A percentile compares a stretch with the other conserved stretches of the same genome.
Evolutionary conservation across 2,329 filamentous ascomycete genomes (phyloP).

Genomic region (Claviceps maximensis): DNA sequence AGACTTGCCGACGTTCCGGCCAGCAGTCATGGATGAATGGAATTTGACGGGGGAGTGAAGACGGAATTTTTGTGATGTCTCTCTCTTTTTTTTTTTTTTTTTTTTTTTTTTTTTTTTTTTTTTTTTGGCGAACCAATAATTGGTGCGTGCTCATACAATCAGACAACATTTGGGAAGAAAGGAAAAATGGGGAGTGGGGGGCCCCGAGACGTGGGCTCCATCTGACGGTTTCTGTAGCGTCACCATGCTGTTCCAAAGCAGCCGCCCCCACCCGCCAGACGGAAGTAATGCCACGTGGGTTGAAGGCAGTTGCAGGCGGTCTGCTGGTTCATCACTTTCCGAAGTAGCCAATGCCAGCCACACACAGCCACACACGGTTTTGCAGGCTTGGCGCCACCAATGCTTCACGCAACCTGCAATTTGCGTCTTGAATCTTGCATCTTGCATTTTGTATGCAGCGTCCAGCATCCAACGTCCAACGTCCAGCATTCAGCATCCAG

Average conservation of each 20-base stretch:
- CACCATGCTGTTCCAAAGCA: constrained; percentile 1
- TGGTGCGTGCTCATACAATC: neutral
- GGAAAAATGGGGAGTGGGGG: neutral
- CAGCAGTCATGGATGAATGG: neutral
- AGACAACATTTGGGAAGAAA: neutral
- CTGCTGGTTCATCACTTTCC: neutral
- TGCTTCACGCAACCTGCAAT: neutral
- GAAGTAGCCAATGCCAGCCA: no score
- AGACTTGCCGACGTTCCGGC: neutral
- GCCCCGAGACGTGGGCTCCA: neutral
- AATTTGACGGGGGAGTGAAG: no score
- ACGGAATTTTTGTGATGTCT: neutral
- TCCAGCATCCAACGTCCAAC: no score
- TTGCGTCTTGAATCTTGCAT: neutral
- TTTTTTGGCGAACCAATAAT: neutral
- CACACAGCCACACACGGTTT: no score
- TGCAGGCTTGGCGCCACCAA: neutral
- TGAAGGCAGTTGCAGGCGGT: constrained; percentile 3
- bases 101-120: neutral
- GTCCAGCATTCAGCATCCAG: no score
- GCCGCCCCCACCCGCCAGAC: neutral
- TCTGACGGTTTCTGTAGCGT: neutral
- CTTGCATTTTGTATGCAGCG: no score
- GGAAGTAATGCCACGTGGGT: constrained; percentile 10
- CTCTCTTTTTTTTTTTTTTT: no score